Percentiles rank a stretch among this genome's conserved stretches.
phyloP scores from a whole-genome alignment of 805 yeast species.

The Nakazawaea molendinolei region DNA sequence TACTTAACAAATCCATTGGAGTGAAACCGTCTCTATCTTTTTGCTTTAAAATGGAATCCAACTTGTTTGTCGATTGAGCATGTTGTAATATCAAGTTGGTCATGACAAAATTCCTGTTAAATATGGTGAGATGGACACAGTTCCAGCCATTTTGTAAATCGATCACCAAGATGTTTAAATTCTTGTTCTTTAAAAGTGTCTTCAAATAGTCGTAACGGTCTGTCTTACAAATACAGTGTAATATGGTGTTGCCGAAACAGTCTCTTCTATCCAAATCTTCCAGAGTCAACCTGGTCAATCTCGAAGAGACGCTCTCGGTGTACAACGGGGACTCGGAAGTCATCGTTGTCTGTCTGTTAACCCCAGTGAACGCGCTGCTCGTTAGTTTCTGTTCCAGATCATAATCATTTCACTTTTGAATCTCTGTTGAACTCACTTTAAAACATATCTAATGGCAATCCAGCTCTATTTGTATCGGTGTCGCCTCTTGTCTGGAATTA shows the following conservation, averaged over 20 bases:
- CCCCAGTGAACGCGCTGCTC: conserved; percentile 14
- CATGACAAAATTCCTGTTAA: conserved; percentile 47
- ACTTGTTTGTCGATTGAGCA: conserved; percentile 13
- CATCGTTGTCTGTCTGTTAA: not conserved
- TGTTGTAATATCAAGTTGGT: conserved; percentile 34
- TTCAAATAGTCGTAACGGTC: conserved; percentile 42
- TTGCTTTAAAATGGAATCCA: conserved; percentile 34
- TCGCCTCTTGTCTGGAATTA: no score
- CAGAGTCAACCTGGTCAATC: conserved; percentile 24
- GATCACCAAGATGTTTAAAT: conserved; percentile 34
- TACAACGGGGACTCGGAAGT: conserved; percentile 1
- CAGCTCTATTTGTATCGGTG: no score
- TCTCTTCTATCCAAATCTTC: conserved; percentile 46
- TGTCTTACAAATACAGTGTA: conserved; percentile 49
- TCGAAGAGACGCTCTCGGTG: conserved; percentile 10
- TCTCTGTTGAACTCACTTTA: no score
- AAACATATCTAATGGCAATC: no score
- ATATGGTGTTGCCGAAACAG: conserved; percentile 55
- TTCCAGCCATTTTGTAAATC: conserved; percentile 84
- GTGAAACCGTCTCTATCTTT: conserved; percentile 69
- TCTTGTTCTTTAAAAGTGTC: conserved; percentile 40
- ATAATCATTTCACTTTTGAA: no score
- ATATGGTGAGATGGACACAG: conserved; percentile 65
- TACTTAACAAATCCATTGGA: conserved; percentile 59
- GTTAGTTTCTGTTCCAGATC: no score